Percentiles rank a stretch among this genome's conserved stretches.
These are phyloP conservation scores for Clonostachys sp. DNA, from an alignment of 2,329 filamentous ascomycete species.

Conservation along the genomic window DNA sequence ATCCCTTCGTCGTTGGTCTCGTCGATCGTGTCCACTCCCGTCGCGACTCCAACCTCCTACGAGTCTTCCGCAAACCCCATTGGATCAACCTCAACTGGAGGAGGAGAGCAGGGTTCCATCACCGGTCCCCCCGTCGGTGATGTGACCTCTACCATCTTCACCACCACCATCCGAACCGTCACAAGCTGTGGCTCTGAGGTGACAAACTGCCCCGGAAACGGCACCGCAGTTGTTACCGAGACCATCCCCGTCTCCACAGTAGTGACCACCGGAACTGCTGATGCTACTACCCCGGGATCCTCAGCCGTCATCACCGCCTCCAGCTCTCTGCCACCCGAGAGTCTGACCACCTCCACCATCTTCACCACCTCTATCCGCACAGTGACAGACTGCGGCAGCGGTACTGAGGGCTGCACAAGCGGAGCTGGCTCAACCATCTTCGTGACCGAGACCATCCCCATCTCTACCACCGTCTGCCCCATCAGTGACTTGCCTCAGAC, in stretches of 20 bases:
- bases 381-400: background rate
- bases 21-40: too few species aligned
- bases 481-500: background rate
- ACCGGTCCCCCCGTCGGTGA: too few species aligned
- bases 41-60: too few species aligned
- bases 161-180: conserved; percentile 12
- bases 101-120: too few species aligned
- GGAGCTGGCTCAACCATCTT: conserved; percentile 11
- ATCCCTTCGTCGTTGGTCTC: too few species aligned
- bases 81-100: too few species aligned
- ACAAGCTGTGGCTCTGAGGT: conserved; percentile 7
- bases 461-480: background rate
- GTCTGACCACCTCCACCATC: background rate
- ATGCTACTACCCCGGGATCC: too few species aligned
- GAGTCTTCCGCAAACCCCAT: too few species aligned
- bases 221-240: conserved; percentile 3
- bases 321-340: conserved; percentile 1
- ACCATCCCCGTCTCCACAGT: conserved; percentile 19
- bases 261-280: conserved; percentile 33
- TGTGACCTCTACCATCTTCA: conserved; percentile 15
- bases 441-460: background rate
- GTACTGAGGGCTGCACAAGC: background rate
- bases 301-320: background rate
- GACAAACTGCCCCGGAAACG: conserved; percentile 16
- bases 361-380: background rate